Conservation (phyloP, 1,284 basidiomycete species). For the Phylloporus sp. region DNA sequence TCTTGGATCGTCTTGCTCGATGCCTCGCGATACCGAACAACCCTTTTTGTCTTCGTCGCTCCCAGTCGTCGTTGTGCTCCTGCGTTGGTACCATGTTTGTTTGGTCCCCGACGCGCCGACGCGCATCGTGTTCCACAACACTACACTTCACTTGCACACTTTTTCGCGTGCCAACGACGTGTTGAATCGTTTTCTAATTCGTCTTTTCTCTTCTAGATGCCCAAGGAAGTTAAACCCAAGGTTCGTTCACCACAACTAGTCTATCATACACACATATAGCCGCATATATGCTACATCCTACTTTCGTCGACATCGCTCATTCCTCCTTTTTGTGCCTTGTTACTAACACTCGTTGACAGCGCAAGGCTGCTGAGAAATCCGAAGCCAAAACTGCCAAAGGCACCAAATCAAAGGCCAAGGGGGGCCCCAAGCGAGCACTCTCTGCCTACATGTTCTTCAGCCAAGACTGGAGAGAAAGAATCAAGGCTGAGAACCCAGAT, state of each 20-base stretch:
- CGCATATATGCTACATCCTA: constrained; percentile 26
- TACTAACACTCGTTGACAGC: constrained; percentile 45
- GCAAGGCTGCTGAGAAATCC: constrained; percentile 75
- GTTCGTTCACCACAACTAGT: constrained; percentile 40
- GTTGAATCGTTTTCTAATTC: constrained; percentile 40
- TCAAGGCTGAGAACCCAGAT: constrained; percentile 95
- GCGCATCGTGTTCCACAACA: constrained; percentile 33
- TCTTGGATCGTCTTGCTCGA: constrained; percentile 31
- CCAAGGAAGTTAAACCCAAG: constrained; percentile 81
- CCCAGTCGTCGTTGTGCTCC: constrained; percentile 8
- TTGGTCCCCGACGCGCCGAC: constrained; percentile 40
- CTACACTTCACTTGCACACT: constrained; percentile 28
- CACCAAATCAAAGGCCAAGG: constrained; percentile 60
- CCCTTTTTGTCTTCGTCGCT: constrained; percentile 19
- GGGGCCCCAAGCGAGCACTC: constrained; percentile 83
- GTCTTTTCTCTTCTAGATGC: constrained; percentile 63
- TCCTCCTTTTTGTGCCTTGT: constrained; percentile 5
- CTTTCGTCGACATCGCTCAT: constrained; percentile 1
- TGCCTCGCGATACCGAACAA: constrained; percentile 20
- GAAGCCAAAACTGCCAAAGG: constrained; percentile 70
- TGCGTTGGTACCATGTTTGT: constrained; percentile 33
- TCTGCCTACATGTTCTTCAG: constrained; percentile 99
- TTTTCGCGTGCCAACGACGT: constrained; percentile 35
- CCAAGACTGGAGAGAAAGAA: constrained; percentile 93
- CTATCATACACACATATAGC: constrained; percentile 11